Conservation (phyloP, 768 basidiomycete species). For the Dioszegia hungarica region DNA sequence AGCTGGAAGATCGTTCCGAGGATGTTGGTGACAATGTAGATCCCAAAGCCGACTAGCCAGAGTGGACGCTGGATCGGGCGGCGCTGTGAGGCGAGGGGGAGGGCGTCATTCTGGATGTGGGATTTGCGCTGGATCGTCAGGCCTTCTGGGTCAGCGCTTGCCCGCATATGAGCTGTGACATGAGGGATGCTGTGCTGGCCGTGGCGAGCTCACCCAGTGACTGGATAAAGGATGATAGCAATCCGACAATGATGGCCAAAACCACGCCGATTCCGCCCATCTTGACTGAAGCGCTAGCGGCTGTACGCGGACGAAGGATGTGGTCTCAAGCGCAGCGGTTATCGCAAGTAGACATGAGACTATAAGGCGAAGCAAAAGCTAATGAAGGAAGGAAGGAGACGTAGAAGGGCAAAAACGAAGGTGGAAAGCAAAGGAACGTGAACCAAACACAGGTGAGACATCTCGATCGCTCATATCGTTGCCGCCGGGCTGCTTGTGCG, state of each 20-base stretch:
- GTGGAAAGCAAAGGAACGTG: not conserved
- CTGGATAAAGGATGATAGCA: conserved; percentile 81
- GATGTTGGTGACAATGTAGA: conserved; percentile 84
- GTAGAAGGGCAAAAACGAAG: no score
- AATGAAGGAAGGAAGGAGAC: no score
- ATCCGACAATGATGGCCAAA: conserved; percentile 55
- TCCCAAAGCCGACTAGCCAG: conserved; percentile 79
- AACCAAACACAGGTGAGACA: not conserved
- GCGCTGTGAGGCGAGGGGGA: conserved; percentile 61
- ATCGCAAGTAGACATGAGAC: not conserved
- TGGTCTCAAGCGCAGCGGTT: no score
- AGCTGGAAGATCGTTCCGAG: conserved; percentile 87
- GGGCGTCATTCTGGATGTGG: conserved; percentile 73
- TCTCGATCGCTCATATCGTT: not conserved
- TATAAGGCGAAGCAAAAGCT: no score
- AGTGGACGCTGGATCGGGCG: conserved; percentile 75
- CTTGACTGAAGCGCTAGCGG: no score
- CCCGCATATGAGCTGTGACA: not conserved
- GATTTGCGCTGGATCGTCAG: conserved; percentile 91
- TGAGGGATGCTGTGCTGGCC: not conserved
- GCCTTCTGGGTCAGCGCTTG: conserved; percentile 49
- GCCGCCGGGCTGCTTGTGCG: no score
- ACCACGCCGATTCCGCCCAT: conserved; percentile 42
- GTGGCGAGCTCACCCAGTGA: conserved; percentile 56
- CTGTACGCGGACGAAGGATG: no score